Base-by-base conservation (phyloP, 2,329 filamentous ascomycete genomes). In the Aureobasidium sp. region DNA sequence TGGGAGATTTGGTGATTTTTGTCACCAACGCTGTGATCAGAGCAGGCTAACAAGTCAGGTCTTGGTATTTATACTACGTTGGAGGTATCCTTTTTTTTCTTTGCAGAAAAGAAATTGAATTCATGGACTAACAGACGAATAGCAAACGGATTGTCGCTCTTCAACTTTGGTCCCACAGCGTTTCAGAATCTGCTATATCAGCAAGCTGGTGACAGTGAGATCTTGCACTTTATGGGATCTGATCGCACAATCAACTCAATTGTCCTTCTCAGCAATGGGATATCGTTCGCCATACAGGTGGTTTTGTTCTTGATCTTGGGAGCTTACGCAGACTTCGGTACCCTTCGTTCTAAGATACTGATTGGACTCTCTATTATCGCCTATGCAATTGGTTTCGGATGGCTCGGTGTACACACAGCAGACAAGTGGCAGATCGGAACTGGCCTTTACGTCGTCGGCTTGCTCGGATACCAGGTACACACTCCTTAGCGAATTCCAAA, bases 281-380 rank as follows among this genome's bases (percentile, higher is more conserved):
- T 88, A 61, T 85, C 81, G 16, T 89, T 89, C 69, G 84, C 85
- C 1, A 80, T 87, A 39, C 86, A 89, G 69, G 81, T 85, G 32
- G 77, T 83, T 8, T 68, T 84, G 5, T 83, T 84, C 67, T 72
- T 84, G 30, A 67, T 78, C 62, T 75, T 83, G 3, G 81, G 81
- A 59, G 76, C 77, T 0, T 81, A 80, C 64, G 80, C 81, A 65
- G 86, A 89, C 70, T 89, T 88, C 69, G 86, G 86, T 3, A 79
- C 79, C 13, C 86, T 86, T 73, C 75, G 84, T 13, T 83, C 83
- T 11, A 85, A 82, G 69, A 83, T 88, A 59, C 74, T 89, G 9
- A 79, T 88, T 53, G 79, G 78, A 9, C 78, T 86, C 65, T 86
- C 84, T 3, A 65, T 86, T 8, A 67, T 87, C 39, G 83, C 85